A percentile compares a stretch with the other conserved stretches of the same genome.
Evolutionary conservation across 768 basidiomycete species (phyloP).

Genomic region (Trametes cinnabarina): DNA sequence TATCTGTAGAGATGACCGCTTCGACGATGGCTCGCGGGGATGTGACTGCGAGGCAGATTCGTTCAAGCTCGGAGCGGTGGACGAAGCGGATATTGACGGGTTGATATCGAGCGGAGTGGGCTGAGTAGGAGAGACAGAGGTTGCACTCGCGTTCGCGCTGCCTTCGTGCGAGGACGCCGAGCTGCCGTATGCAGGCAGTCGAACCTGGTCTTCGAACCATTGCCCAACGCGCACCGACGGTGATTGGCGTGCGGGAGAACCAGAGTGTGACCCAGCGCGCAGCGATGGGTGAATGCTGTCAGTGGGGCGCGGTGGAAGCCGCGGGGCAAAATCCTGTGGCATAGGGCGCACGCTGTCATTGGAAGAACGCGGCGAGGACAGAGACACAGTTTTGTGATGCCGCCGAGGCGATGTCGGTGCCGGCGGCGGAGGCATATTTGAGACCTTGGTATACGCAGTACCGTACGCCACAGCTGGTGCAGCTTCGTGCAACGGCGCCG

Average conservation of each 20-base stretch:
- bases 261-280: constrained; percentile 44
- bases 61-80: neutral
- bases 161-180: constrained; percentile 5
- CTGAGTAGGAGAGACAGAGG: neutral
- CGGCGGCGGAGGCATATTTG: constrained; percentile 43
- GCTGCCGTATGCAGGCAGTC: neutral
- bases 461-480: constrained; percentile 60
- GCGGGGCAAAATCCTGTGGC: constrained; percentile 63
- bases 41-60: constrained; percentile 6
- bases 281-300: constrained; percentile 79
- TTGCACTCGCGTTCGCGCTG: constrained; percentile 4
- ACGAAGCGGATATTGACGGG: neutral
- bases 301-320: constrained; percentile 63
- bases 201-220: constrained; percentile 29
- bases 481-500: constrained; percentile 67
- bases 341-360: constrained; percentile 1
- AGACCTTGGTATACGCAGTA: constrained; percentile 66
- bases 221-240: constrained; percentile 25
- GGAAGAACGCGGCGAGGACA: constrained; percentile 12
- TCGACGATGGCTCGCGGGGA: constrained; percentile 10
- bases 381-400: constrained; percentile 3
- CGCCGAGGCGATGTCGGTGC: constrained; percentile 22
- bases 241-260: constrained; percentile 45
- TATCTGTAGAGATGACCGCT: constrained; percentile 14
- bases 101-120: neutral